These are phyloP conservation scores for Monascus ruber DNA, from an alignment of 2,329 filamentous ascomycete species.

Conservation along the genomic window DNA sequence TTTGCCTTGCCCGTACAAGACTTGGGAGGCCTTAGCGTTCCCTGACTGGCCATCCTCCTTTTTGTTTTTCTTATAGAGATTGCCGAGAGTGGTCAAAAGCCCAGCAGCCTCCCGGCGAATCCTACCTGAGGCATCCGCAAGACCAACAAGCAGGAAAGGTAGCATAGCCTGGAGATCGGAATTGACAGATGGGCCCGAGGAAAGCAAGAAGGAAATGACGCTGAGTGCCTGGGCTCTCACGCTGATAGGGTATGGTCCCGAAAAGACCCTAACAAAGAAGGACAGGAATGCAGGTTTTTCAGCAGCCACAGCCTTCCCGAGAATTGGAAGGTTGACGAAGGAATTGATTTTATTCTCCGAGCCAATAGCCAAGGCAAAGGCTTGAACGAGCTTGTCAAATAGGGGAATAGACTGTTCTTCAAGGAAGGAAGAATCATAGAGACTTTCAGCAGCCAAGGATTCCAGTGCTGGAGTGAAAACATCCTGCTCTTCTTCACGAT, in stretches of 20 bases:
- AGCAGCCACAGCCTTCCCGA: constrained; percentile 33
- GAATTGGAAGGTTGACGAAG: constrained; percentile 28
- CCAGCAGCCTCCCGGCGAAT: constrained; percentile 66
- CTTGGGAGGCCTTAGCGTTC: constrained; percentile 48
- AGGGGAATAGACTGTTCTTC: constrained; percentile 17
- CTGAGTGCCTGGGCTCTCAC: constrained; percentile 60
- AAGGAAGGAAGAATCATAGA: constrained; percentile 28
- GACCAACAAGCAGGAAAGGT: constrained; percentile 67
- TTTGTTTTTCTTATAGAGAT: constrained; percentile 38
- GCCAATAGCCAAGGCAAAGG: constrained; percentile 23
- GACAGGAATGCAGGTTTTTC: constrained; percentile 58
- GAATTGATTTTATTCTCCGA: constrained; percentile 19
- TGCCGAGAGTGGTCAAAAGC: constrained; percentile 48
- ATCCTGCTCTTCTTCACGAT: constrained; percentile 15
- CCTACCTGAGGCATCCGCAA: constrained; percentile 63
- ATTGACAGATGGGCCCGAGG: constrained; percentile 35
- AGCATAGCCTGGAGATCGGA: constrained; percentile 66
- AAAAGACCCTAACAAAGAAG: constrained; percentile 68
- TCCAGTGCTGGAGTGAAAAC: constrained; percentile 22
- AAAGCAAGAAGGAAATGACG: constrained; percentile 47
- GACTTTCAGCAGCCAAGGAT: constrained; percentile 16
- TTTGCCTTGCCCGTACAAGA: constrained; percentile 52
- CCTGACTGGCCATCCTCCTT: constrained; percentile 26
- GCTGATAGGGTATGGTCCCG: constrained; percentile 56
- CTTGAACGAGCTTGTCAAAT: constrained; percentile 28